Base-by-base conservation (phyloP, 371 early-diverging fungal genomes). In the Zopfochytrium polystomum region DNA sequence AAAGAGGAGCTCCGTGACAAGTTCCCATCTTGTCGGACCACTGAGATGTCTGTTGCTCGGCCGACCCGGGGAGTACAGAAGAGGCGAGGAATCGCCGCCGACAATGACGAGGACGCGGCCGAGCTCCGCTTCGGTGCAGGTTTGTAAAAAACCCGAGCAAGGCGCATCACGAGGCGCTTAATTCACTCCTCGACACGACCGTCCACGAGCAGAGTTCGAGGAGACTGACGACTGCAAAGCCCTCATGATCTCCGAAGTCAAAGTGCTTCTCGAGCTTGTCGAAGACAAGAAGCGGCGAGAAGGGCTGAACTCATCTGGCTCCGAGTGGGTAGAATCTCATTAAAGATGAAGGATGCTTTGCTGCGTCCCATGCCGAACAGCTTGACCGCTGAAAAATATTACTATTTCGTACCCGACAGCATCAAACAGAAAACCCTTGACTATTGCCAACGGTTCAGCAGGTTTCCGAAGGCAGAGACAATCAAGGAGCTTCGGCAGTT, bases 221-320 rank as follows among this genome's bases (percentile, higher is more conserved):
- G 92, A 92, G 58, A 91, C 90, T 68, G 79, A 86, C 30, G 82
- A 83, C 51, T 86, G 85, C 26, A 88, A 89, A 68, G 91, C 91
- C 67, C 77, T 93, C n/a, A 82, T 90, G 54, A 86, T 90, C 33
- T 89, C 92, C 38, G 91, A 93, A 68, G 91, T 91, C 56, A 77
- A 82, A 56, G 86, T 91, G 45, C 77, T 93, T 33, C 67, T 93
- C 49, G 89, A 90, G 55, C 88, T 84, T 23, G 60, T 51, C 30
- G 63, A 66, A 34, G 62, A 66, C 6, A 83, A 86, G 65, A 80
- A 74, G 59, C 72, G 78, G 38, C 71, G 60, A 33, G 80, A 78
- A 31, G 65, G 68, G n/a, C n/a, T n/a, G n/a, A n/a, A n/a, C n/a
- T n/a, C n/a, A n/a, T n/a, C n/a, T n/a, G n/a, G n/a, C n/a, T n/a